Evolutionary conservation across 164 flowering plant species (phyloP).

Genomic region (Platanus orientalis): DNA sequence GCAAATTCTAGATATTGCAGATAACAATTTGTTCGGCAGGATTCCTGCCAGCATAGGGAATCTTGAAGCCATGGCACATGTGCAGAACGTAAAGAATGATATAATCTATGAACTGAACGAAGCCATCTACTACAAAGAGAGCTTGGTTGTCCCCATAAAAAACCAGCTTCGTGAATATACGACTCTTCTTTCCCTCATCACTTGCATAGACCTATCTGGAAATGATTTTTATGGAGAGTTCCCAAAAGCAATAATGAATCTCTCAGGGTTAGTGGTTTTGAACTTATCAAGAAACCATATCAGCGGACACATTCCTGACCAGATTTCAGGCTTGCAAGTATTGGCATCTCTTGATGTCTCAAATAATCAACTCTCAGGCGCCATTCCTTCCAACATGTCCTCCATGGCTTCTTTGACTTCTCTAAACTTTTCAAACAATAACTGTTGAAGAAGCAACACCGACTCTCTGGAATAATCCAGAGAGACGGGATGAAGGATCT

Average conservation of each 20-base stretch:
- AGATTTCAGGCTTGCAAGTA: conserved; percentile 23
- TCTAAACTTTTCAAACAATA: conserved; percentile 43
- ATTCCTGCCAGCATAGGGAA: conserved; percentile 28
- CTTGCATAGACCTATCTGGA: conserved; percentile 32
- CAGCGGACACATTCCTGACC: conserved; percentile 31
- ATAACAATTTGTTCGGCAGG: conserved; percentile 33
- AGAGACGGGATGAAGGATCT: no score
- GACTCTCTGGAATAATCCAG: no score
- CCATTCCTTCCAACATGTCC: conserved; percentile 36
- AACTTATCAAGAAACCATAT: conserved; percentile 39
- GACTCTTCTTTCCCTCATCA: conserved; percentile 30
- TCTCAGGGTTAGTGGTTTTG: conserved; percentile 23
- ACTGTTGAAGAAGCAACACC: no score
- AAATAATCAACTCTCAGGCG: conserved; percentile 36
- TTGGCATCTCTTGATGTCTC: conserved; percentile 48
- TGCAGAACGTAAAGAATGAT: conserved; percentile 9
- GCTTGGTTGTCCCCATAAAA: conserved; percentile 17
- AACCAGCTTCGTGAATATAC: conserved; percentile 21
- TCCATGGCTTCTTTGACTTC: conserved; percentile 23
- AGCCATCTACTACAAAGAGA: conserved; percentile 32
- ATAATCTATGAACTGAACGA: conserved; percentile 23
- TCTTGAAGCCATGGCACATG: conserved; percentile 24
- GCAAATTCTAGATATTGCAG: conserved; percentile 40
- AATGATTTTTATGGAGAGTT: conserved; percentile 27
- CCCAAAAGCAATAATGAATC: conserved; percentile 22